Evolutionary conservation across 1,284 basidiomycete species (phyloP).

Genomic region (Tylopilus orsonianus): DNA sequence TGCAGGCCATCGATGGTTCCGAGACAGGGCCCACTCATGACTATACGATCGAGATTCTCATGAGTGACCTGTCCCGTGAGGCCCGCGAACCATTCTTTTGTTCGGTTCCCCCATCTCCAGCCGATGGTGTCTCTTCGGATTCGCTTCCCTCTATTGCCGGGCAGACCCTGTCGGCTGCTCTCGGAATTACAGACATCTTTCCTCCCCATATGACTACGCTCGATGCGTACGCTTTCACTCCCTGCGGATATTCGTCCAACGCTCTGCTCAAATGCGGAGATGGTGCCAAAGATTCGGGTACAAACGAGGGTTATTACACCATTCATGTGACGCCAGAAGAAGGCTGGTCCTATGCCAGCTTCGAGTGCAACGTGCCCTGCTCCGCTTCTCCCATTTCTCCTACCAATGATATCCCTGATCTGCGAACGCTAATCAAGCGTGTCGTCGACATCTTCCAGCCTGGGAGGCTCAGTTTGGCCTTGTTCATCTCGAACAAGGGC

Average conservation of each 20-base stretch:
- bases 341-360: conserved; percentile 96
- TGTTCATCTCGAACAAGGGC: conserved; percentile 82
- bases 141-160: conserved; percentile 64
- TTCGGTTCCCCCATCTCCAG: conserved; percentile 37
- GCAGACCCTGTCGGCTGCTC: conserved; percentile 60
- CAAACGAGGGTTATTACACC: conserved; percentile 91
- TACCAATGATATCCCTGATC: conserved; percentile 59
- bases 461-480: conserved; percentile 81
- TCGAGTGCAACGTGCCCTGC: conserved; percentile 97
- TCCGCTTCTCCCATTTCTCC: conserved; percentile 40
- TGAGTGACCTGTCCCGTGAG: conserved; percentile 86
- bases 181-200: conserved; percentile 88
- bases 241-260: conserved; percentile 97
- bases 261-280: conserved; percentile 77
- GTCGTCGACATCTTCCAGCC: conserved; percentile 95
- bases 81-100: conserved; percentile 83
- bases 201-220: conserved; percentile 76
- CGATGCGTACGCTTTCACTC: conserved; percentile 93
- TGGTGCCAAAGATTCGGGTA: conserved; percentile 20
- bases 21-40: conserved; percentile 49
- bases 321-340: conserved; percentile 99
- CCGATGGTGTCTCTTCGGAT: conserved; percentile 33
- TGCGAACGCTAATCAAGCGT: conserved; percentile 79
- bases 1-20: conserved; percentile 20
- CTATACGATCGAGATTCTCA: conserved; percentile 97